Percentiles rank a stretch among this genome's conserved stretches.
Conservation (phyloP, 1,284 basidiomycete genomes). For the Cryptococcus sp. region DNA sequence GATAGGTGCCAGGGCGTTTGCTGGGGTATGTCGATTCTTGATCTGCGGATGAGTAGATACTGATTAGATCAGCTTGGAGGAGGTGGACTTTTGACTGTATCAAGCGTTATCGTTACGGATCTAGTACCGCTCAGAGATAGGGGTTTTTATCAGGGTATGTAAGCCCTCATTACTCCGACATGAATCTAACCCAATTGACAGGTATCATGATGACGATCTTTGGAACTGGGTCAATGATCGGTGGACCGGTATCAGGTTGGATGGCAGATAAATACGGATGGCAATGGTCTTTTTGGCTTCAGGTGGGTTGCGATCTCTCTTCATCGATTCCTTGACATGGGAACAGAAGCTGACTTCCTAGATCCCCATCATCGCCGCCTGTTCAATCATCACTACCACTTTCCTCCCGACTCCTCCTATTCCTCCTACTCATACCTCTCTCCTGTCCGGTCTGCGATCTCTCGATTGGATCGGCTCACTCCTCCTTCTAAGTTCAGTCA, state of each 20-base stretch:
- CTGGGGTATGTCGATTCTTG: constrained; percentile 27
- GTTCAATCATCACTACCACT: constrained; percentile 24
- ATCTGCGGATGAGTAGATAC: neutral
- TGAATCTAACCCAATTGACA: neutral
- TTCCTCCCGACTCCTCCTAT: constrained; percentile 37
- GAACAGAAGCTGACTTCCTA: constrained; percentile 4
- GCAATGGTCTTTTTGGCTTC: constrained; percentile 42
- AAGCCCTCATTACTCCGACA: neutral
- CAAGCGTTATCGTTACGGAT: constrained; percentile 46
- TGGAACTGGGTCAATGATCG: constrained; percentile 39
- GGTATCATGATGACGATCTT: constrained; percentile 47
- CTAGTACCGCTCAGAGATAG: constrained; percentile 43
- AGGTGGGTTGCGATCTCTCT: constrained; percentile 17
- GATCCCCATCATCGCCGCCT: constrained; percentile 33
- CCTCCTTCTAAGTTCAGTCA: constrained; percentile 65
- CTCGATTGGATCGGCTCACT: constrained; percentile 40
- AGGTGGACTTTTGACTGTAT: constrained; percentile 44
- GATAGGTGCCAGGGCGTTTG: constrained; percentile 38
- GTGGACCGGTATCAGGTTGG: constrained; percentile 43
- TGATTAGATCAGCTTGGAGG: constrained; percentile 34
- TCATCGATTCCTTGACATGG: neutral
- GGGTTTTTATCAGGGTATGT: constrained; percentile 46
- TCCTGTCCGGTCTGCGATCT: constrained; percentile 26
- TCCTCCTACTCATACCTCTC: constrained; percentile 30
- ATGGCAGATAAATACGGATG: constrained; percentile 42